Evolutionary conservation across 2,329 filamentous ascomycete genomes (phyloP), one percentile per base, ranked within the genome.

Genomic region (Epichloe festucae): DNA sequence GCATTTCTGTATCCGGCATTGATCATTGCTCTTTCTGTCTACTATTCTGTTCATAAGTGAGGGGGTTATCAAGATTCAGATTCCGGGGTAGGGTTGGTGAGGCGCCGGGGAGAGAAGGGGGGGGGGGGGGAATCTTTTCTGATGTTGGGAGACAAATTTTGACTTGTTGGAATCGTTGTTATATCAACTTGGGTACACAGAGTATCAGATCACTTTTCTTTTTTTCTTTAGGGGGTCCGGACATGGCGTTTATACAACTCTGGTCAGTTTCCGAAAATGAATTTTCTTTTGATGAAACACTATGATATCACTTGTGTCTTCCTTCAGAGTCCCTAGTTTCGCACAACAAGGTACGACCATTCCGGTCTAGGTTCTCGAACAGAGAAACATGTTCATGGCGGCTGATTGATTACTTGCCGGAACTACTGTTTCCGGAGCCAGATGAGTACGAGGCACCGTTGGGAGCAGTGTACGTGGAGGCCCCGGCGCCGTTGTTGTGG

Each of bases 401-500:
- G 14, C n/a, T 5, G 19, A n/a, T 44, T 47, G 19, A n/a, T 44
- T 50, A 53, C 21, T 53, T 57, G 41, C 27, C 15, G 5, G 40
- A 49, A 19, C 48, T 27, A 17, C 42, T 15, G 2, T 40, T 40
- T 5, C 38, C 19, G 8, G 7, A 44, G 10, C 34, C 50, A 19
- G 51, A 38, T 3, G 46, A 45, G 34, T 31, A 21, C 36, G 46
- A 52, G 27, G 7, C 35, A 11, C 52, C 51, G 23, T 40, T 57
- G 6, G 82, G 67, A 10, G 79, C 58, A 17, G 78, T 87, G 67
- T 87, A 87, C 17, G 67, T 79, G 23, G 78, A 76, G 47, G 66
- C 5, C 82, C 82, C 82, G 11, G 63, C 62, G 44, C 81, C 81
- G 57, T 73, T 65, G 66, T 85, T 84, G 73, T 85, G 69, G 69